Evolutionary conservation across 495 filamentous ascomycete species (phyloP).

Genomic region (Terfezia boudieri): DNA sequence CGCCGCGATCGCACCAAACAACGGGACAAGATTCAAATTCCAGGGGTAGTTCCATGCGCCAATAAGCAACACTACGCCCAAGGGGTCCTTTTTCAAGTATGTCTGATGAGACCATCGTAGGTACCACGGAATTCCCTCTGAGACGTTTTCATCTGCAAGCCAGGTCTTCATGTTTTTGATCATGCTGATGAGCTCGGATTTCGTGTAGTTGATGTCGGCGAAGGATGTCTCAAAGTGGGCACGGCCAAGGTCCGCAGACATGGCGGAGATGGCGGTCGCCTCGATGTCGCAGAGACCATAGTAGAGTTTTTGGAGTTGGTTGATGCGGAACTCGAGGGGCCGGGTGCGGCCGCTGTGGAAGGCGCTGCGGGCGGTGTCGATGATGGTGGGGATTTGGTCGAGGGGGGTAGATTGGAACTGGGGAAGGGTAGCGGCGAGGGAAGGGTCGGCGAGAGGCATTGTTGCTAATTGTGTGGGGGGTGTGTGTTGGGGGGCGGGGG

Average conservation of each 20-base stretch:
- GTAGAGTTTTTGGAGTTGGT: slow-evolving; percentile 79
- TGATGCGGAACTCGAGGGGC: slow-evolving; percentile 53
- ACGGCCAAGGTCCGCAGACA: slow-evolving; percentile 52
- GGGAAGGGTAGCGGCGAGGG: neutral
- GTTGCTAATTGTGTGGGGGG: too few relatives aligned
- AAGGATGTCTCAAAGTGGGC: slow-evolving; percentile 43
- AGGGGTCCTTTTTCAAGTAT: slow-evolving; percentile 69
- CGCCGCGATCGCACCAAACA: slow-evolving; percentile 76
- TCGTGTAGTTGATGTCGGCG: slow-evolving; percentile 48
- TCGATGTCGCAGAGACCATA: slow-evolving; percentile 69
- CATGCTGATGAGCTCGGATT: slow-evolving; percentile 57
- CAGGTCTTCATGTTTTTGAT: slow-evolving; percentile 55
- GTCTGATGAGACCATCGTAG: slow-evolving; percentile 34
- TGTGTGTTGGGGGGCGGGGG: too few relatives aligned
- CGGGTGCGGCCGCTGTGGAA: slow-evolving; percentile 35
- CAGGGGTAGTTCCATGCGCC: slow-evolving; percentile 87
- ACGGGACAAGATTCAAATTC: slow-evolving; percentile 51
- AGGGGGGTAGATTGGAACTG: neutral
- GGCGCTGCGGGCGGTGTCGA: neutral
- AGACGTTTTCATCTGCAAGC: slow-evolving; percentile 50
- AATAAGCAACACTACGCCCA: slow-evolving; percentile 67
- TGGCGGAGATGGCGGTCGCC: slow-evolving; percentile 43
- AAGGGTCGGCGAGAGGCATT: too few relatives aligned
- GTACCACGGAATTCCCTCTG: slow-evolving; percentile 41
- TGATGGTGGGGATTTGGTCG: neutral